Base-by-base conservation (phyloP, 148 eudicot genomes). In the Camellia granthamiana region DNA sequence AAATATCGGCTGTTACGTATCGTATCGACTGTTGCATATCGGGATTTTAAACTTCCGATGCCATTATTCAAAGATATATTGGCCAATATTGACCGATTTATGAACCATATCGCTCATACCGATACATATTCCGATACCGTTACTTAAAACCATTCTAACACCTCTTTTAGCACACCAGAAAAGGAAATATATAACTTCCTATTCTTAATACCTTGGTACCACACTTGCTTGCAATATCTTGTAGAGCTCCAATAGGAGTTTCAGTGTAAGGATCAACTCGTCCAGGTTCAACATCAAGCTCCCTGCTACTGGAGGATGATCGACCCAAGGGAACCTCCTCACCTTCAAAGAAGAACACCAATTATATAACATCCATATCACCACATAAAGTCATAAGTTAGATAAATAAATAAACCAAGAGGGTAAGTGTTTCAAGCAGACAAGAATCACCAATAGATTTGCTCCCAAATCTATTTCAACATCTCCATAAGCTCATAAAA, bases 211-310 rank as follows among this genome's bases (percentile, higher is more conserved):
- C 99, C 99, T 93, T 90, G 54, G 97, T 86, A 85, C 98, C 97
- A 82, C 93, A 92, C 80, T 86, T 90, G 67, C 78, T 82, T 47
- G 99, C 99, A 90, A 96, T 94, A 63, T 94, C 97, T 62, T 87
- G 94, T 76, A 96, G 86, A 84, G 92, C 97, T 81, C 84, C 92
- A 76, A 81, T 75, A 79, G 94, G 94, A 55, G 89, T 85, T 76
- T 94, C 97, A 18, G 89, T 75, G 56, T 65, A 80, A 42, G 85
- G 75, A 83, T 75, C 86, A 54, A 79, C 84, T 72, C 83, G 89
- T 68, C 90, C 92, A 83, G 83, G 77, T 84, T 88, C 89, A 75
- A 84, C 63, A 54, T 94, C 94, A 85, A 70, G 85, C 84, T 89
- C 89, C 82, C 87, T 93, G 79, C 81, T 83, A 78, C 88, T 85